phyloP scores from a whole-genome alignment of 1,139 yeast species.

The Saccharomyces hybrid region DNA sequence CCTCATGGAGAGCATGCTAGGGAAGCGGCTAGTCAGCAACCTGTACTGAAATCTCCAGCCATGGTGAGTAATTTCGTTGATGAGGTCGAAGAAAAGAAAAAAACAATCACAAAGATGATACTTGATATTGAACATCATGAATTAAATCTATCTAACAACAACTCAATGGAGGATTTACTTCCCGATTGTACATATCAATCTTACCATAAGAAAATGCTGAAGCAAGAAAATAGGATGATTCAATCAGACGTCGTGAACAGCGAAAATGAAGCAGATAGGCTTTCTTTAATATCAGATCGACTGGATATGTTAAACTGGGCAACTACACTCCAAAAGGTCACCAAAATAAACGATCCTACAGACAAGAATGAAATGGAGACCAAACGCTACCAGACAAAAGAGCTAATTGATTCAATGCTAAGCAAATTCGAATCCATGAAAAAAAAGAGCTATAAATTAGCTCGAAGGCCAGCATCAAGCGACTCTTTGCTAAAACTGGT shows the following conservation, averaged over 20 bases:
- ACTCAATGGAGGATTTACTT: conserved; percentile 34
- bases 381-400: conserved; percentile 47
- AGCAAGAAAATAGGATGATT: conserved; percentile 58
- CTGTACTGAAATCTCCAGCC: background rate
- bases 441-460: conserved; percentile 15
- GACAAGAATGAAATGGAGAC: conserved; percentile 43
- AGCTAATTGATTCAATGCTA: conserved; percentile 44
- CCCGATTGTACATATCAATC: conserved; percentile 39
- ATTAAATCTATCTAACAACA: background rate
- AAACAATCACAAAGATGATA: conserved; percentile 18
- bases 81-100: conserved; percentile 12
- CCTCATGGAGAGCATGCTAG: background rate
- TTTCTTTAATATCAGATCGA: conserved; percentile 22
- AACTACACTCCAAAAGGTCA: conserved; percentile 43
- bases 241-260: conserved; percentile 50
- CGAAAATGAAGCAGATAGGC: conserved; percentile 38
- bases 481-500: conserved; percentile 11
- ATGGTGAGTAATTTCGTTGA: background rate
- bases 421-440: conserved; percentile 42
- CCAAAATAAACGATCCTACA: conserved; percentile 43
- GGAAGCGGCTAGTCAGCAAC: background rate
- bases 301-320: conserved; percentile 53
- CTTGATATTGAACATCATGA: conserved; percentile 12
- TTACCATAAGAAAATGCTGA: conserved; percentile 58
- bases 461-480: conserved; percentile 10